Evolutionary conservation across 2,329 filamentous ascomycete genomes (phyloP), one percentile per base, ranked within the genome.

Genomic region (Trichoderma koningiopsis): DNA sequence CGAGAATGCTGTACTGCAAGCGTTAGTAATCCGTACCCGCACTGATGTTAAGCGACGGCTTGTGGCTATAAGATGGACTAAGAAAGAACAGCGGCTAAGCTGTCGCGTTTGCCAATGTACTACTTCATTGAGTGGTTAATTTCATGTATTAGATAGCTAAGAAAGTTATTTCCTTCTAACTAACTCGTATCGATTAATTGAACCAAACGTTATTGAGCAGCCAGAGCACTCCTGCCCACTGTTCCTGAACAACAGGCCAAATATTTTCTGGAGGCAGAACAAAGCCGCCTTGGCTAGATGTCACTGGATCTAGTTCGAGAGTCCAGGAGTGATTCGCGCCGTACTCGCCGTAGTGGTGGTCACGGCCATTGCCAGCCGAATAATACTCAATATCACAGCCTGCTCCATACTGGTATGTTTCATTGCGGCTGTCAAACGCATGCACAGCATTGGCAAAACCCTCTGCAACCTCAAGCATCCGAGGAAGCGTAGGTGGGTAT

Each of bases 361-460:
- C 62, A 22, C 62, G 62, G 27, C 53, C 62, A 31, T 65, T 65
- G 5, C 62, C 62, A 24, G 62, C 62, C 8, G 62, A 65, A n/a
- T 65, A 65, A 37, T 65, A 65, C 24, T 65, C 62, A 56, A 65
- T 65, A 57, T 65, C 62, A 31, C 62, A 65, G 6, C 62, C 62
- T 13, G 62, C 52, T 19, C 62, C 62, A 35, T 65, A 65, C 13
- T 57, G 52, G n/a, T 65, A 65, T 47, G 62, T 65, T 53, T 57
- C 62, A n/a, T 65, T 65, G 27, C 62, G 52, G 35, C 27, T 57
- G 22, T 65, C 62, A 8, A 33, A 65, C n/a, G 19, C 62, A 27
- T 65, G 52, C 16, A 65, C 62, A 8, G 62, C 53, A 27, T 65
- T 65, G 29, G 62, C 62, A 27, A 65, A 65, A n/a, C 62, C 62